These are phyloP conservation scores for Lactifluus volemus DNA, from an alignment of 768 basidiomycete species.

Conservation along the genomic window DNA sequence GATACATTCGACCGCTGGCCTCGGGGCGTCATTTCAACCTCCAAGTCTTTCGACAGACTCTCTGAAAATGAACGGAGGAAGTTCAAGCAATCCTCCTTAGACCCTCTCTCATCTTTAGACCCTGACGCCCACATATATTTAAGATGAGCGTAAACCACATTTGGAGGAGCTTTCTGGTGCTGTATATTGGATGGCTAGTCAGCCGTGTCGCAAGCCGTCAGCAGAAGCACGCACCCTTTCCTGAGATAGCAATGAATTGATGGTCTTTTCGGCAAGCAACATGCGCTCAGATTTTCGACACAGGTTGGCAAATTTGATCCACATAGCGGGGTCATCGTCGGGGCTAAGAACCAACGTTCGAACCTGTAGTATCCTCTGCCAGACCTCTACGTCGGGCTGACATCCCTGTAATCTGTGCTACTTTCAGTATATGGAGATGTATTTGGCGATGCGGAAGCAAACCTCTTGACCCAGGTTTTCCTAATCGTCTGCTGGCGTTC, in stretches of 20 bases:
- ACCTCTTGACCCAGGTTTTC: slow-evolving; percentile 98
- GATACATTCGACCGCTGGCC: slow-evolving; percentile 40
- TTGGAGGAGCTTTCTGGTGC: slow-evolving; percentile 73
- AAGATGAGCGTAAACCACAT: slow-evolving; percentile 92
- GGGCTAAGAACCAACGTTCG: slow-evolving; percentile 89
- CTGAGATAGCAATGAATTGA: slow-evolving; percentile 80
- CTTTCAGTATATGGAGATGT: not conserved
- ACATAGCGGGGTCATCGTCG: slow-evolving; percentile 92
- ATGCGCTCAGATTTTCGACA: slow-evolving; percentile 94
- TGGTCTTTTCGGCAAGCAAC: slow-evolving; percentile 92
- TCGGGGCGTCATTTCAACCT: slow-evolving; percentile 46
- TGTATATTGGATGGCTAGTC: slow-evolving; percentile 19
- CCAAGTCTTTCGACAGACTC: slow-evolving; percentile 68
- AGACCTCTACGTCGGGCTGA: slow-evolving; percentile 97
- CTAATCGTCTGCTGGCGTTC: slow-evolving; percentile 86
- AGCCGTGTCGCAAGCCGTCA: not conserved
- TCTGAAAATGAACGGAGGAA: slow-evolving; percentile 78
- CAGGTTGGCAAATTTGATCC: slow-evolving; percentile 98
- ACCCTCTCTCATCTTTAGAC: slow-evolving; percentile 66
- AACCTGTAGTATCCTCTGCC: slow-evolving; percentile 96
- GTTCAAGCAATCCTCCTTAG: slow-evolving; percentile 65
- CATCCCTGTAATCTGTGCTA: slow-evolving; percentile 78
- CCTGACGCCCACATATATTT: slow-evolving; percentile 95
- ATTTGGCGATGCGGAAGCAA: slow-evolving; percentile 14
- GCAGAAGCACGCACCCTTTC: slow-evolving; percentile 40